Percentiles rank a stretch among this genome's conserved stretches.
These are phyloP conservation scores for Alternaria angustiovoidea DNA, from an alignment of 2,329 filamentous ascomycete species.

Conservation along the genomic window DNA sequence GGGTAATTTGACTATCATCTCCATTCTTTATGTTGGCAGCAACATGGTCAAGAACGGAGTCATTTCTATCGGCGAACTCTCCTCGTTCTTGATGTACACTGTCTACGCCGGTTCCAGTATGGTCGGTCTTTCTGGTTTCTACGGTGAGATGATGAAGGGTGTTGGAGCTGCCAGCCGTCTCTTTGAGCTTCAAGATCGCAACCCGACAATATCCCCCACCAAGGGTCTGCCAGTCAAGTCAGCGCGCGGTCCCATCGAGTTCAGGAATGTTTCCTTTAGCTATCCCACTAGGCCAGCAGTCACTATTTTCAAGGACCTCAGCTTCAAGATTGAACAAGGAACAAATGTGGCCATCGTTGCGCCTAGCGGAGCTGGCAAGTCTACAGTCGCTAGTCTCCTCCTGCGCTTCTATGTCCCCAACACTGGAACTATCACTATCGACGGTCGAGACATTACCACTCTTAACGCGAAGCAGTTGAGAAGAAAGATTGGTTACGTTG, in stretches of 20 bases:
- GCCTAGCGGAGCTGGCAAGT: slow-evolving; percentile 94
- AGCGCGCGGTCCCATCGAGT: slow-evolving; percentile 87
- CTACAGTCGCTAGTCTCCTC: slow-evolving; percentile 89
- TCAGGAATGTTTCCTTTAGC: slow-evolving; percentile 84
- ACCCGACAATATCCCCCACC: slow-evolving; percentile 86
- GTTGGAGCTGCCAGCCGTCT: slow-evolving; percentile 95
- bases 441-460: slow-evolving; percentile 79
- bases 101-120: slow-evolving; percentile 86
- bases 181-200: slow-evolving; percentile 93
- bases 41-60: slow-evolving; percentile 85
- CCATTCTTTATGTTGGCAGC: slow-evolving; percentile 88
- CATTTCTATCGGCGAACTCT: slow-evolving; percentile 90
- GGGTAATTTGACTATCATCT: slow-evolving; percentile 95
- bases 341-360: slow-evolving; percentile 97
- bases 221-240: slow-evolving; percentile 80
- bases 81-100: slow-evolving; percentile 98
- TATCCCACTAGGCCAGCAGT: slow-evolving; percentile 95
- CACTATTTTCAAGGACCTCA: slow-evolving; percentile 85
- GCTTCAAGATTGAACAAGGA: slow-evolving; percentile 90
- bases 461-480: slow-evolving; percentile 96
- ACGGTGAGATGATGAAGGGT: slow-evolving; percentile 98
- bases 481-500: slow-evolving; percentile 91
- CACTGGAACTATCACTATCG: slow-evolving; percentile 78
- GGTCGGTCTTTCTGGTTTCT: slow-evolving; percentile 94
- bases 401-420: slow-evolving; percentile 91